Evolutionary conservation across 129 eudicot genomes (phyloP), one percentile per base, ranked within the genome.

Genomic region (Apium graveolens): DNA sequence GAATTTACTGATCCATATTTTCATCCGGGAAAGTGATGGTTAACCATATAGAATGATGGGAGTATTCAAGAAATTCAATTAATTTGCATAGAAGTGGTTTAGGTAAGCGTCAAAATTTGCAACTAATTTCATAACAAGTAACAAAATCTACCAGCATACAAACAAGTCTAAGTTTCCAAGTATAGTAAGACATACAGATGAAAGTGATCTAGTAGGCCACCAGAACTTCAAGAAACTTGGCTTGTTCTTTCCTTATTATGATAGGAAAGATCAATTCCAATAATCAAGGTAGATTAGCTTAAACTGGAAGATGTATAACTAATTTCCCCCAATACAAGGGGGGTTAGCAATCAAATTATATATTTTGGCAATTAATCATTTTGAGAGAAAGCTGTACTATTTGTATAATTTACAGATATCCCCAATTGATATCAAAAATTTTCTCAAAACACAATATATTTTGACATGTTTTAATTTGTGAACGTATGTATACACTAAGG

Each of bases 231-330:
- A 20, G 26, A 24, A 71, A 24, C 39, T 8, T 70, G 74, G 74
- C 27, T 35, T 70, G 1, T 71, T 24, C 20, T 42, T 42, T 26
- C 45, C 34, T 70, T 1, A 0, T 71, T 39, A 60, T 44, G 32
- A 41, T 1, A 12, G 26, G 37, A 21, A 24, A 72, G 53, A 21
- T 13, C 11, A 72, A 5, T 72, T 42, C 29, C 29, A 17, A 6
- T 70, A 18, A 35, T 70, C 68, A 32, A 66, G 49, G 29, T 41
- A 27, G 76, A 72, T 72, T 41, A 72, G 53, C 76, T 21, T n/a
- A 42, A 42, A 42, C 7, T 26, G 37, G 53, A 42, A 3, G 76
- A 42, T 72, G 53, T 72, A 12, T 20, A 72, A 72, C 45, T 26
- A 41, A 70, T 70, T 35, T 34, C 5, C 26, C 74, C 6, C 3